A percentile compares a stretch with the other conserved stretches of the same genome.
Conservation (phyloP, 441 rosid genomes). For the Melastoma candidum region DNA sequence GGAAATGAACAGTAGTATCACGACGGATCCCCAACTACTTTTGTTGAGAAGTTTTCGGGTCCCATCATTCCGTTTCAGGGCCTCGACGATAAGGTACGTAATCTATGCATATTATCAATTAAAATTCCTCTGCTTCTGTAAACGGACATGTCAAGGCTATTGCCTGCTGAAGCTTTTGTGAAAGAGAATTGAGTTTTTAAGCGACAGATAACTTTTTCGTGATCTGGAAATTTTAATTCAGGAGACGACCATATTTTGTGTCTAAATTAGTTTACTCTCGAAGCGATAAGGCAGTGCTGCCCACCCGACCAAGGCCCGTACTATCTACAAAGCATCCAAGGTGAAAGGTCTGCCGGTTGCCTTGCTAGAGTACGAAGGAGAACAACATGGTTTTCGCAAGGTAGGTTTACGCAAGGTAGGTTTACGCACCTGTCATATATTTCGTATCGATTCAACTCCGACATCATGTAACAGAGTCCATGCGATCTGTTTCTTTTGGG, state of each 20-base stretch:
- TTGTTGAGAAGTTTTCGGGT: slow-evolving; percentile 5
- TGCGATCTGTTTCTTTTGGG: neutral
- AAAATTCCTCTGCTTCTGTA: neutral
- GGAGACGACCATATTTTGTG: too few relatives aligned
- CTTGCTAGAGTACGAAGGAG: slow-evolving; percentile 8
- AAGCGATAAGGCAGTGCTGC: neutral
- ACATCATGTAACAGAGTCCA: neutral
- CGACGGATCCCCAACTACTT: slow-evolving; percentile 3
- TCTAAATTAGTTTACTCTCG: neutral
- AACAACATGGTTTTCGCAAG: slow-evolving; percentile 9
- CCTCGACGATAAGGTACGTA: slow-evolving; percentile 7
- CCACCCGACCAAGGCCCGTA: slow-evolving; percentile 7
- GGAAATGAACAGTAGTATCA: slow-evolving; percentile 2
- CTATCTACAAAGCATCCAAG: slow-evolving; percentile 1
- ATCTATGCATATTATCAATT: neutral
- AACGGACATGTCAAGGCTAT: neutral
- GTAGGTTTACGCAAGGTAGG: neutral
- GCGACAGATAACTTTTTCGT: too few relatives aligned
- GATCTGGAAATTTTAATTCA: too few relatives aligned
- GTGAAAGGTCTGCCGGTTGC: slow-evolving; percentile 10
- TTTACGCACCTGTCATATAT: neutral
- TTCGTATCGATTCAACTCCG: slow-evolving; percentile 1
- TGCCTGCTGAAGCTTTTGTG: too few relatives aligned
- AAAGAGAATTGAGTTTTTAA: too few relatives aligned
- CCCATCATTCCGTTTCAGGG: slow-evolving; percentile 9